Percentiles rank a stretch among this genome's conserved stretches.
Conservation (phyloP, 2,329 filamentous ascomycete species). For the Colletotrichum sp. region DNA sequence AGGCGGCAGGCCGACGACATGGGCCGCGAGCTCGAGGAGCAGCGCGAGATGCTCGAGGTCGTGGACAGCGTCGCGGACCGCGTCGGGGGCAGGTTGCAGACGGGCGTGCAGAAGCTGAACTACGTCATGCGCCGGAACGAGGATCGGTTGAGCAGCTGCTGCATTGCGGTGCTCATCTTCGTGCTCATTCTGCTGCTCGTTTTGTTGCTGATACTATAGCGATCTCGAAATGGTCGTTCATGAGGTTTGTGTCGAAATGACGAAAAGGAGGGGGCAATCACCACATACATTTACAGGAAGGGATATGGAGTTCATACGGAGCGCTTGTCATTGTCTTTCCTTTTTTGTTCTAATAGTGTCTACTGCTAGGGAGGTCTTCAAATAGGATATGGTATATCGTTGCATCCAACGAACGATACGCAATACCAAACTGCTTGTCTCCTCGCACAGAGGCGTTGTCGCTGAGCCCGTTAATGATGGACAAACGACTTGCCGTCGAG, state of each 20-base stretch:
- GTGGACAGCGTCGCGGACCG: conserved; percentile 86
- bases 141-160: conserved; percentile 86
- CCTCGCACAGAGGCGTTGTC: neutral
- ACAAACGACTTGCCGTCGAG: neutral
- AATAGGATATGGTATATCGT: neutral
- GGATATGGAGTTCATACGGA: conserved; percentile 11
- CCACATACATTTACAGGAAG: neutral
- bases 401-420: conserved; percentile 1
- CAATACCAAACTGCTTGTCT: neutral
- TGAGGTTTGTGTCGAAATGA: neutral
- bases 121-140: conserved; percentile 89
- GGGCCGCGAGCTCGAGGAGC: conserved; percentile 95
- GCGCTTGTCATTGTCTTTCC: neutral
- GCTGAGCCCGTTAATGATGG: neutral
- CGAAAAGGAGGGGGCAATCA: neutral
- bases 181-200: conserved; percentile 87
- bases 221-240: neutral
- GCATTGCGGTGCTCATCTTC: conserved; percentile 86
- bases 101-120: conserved; percentile 84
- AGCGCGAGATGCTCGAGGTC: conserved; percentile 84
- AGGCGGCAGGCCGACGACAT: conserved; percentile 92
- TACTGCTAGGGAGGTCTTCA: neutral
- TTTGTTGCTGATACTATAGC: conserved; percentile 69
- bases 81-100: conserved; percentile 84
- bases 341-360: neutral